Base-by-base conservation (phyloP, 1,284 basidiomycete species). In the Ustilago xerochloae region DNA sequence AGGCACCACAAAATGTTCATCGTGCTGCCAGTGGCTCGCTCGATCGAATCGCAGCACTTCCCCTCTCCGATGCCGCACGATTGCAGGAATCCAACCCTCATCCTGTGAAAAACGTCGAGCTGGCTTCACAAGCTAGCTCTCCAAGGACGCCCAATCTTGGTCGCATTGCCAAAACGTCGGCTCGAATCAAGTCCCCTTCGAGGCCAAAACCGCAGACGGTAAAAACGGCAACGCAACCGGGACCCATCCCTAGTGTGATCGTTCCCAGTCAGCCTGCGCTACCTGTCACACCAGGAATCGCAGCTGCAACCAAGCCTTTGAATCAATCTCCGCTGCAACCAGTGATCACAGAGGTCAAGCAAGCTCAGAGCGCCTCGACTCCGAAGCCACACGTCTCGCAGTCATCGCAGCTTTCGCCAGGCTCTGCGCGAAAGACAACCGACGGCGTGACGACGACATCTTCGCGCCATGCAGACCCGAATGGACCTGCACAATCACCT, bases 11-110 rank as follows among this genome's bases (percentile, higher is more conserved):
- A 13, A n/a, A 12, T 4, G 22, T 12, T 29, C 24, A 29, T n/a
- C 47, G 56, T 39, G 22, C 46, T 24, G 56, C 28, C 20, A 59
- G 47, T 28, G 63, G 56, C 9, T 41, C 45, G 1, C 55, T 65
- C 46, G 56, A 65, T 43, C 46, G 46, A 16, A 43, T 65, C n/a
- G 63, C 62, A 4, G 49, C 18, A 18, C 62, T 41, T 10, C 53
- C 60, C 22, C 29, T 38, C 24, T 51, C 53, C 16, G 29, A 33
- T 8, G 39, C 41, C 16, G 28, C 39, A 1, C 24, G 18, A 28
- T 16, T 33, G 18, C 50, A 59, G 28, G 47, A 41, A 28, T 35
- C 13, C 35, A 22, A n/a, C 10, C 16, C n/a, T 16, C 9, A 10
- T 26, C 10, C 38, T n/a, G n/a, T n/a, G n/a, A n/a, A n/a, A n/a